These are phyloP conservation scores for Fragaria iinumae DNA, from an alignment of 306 rosid genomes.

Conservation along the genomic window DNA sequence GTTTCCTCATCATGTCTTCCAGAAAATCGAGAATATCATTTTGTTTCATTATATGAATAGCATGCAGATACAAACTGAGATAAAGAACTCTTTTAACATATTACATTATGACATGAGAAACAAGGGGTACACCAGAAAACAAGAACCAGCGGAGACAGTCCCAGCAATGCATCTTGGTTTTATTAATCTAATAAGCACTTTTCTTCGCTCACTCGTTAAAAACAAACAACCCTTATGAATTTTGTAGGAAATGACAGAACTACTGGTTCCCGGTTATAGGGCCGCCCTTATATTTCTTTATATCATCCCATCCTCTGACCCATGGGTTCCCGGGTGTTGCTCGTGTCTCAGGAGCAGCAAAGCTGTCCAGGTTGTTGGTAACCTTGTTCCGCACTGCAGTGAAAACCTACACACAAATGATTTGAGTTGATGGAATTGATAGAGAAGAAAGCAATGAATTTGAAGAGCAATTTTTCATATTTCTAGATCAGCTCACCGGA, in stretches of 20 bases:
- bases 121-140: neutral
- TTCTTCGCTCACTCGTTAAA: too few relatives aligned
- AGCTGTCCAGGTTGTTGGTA: conserved; percentile 53
- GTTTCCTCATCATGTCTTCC: too few relatives aligned
- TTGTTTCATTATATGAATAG: neutral
- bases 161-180: neutral
- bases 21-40: too few relatives aligned
- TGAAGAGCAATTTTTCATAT: conserved; percentile 8
- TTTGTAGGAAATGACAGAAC: conserved; percentile 9
- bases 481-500: conserved; percentile 56
- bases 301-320: conserved; percentile 98
- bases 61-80: neutral
- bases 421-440: conserved; percentile 22
- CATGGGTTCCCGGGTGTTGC: conserved; percentile 76
- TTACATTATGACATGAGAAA: neutral
- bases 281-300: conserved; percentile 57
- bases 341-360: conserved; percentile 70
- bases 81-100: neutral
- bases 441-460: neutral
- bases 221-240: neutral
- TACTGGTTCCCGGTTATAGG: conserved; percentile 79
- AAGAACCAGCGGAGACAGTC: neutral
- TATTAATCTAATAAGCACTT: neutral
- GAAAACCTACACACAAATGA: conserved; percentile 56
- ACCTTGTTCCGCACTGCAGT: conserved; percentile 50